phyloP scores from a whole-genome alignment of 495 filamentous ascomycete genomes.

The Aspergillus panamensis region DNA sequence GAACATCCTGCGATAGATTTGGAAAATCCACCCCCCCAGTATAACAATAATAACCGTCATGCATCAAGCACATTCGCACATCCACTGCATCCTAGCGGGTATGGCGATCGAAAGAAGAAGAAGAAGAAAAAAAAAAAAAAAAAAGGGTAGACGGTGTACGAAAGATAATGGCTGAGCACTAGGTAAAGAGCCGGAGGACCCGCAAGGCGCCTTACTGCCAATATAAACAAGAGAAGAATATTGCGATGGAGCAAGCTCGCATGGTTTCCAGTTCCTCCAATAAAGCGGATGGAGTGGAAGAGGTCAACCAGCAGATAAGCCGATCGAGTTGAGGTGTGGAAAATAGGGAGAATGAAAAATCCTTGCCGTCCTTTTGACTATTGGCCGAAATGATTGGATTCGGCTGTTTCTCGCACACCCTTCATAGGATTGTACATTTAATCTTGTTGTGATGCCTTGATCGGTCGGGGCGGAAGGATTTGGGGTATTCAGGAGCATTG shows the following conservation, averaged over 20 bases:
- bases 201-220: constrained; percentile 17
- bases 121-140: constrained; percentile 5
- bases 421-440: constrained; percentile 44
- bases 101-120: constrained; percentile 11
- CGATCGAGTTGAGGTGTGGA: constrained; percentile 1
- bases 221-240: constrained; percentile 26
- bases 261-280: constrained; percentile 8
- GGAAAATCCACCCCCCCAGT: constrained; percentile 19
- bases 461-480: constrained; percentile 43
- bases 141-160: not conserved
- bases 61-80: constrained; percentile 26
- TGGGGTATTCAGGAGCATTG: constrained; percentile 42
- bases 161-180: constrained; percentile 8
- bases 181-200: constrained; percentile 11
- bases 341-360: not conserved
- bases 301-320: not conserved
- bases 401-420: not conserved
- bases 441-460: constrained; percentile 38
- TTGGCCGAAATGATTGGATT: not conserved
- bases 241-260: constrained; percentile 20
- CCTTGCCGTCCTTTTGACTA: not conserved
- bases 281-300: constrained; percentile 3
- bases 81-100: constrained; percentile 18
- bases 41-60: constrained; percentile 21
- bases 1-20: constrained; percentile 23